phyloP scores from a whole-genome alignment of 2,329 filamentous ascomycete genomes.

The Ophiostoma triangulosporum region DNA sequence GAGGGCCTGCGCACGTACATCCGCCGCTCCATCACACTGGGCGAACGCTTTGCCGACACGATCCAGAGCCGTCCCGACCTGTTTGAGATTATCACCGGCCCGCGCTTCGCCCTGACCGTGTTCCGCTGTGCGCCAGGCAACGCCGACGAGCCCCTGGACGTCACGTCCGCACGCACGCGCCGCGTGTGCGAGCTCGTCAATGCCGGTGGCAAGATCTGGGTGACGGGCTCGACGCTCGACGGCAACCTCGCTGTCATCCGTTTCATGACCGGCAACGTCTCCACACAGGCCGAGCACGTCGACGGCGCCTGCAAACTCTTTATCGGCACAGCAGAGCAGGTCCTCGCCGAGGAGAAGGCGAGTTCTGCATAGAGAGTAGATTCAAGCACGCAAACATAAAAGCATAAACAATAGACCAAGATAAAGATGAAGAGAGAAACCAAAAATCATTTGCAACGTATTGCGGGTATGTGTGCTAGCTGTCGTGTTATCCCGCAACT shows the following conservation, averaged over 20 bases:
- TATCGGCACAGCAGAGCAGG: constrained; percentile 47
- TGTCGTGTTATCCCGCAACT: neutral
- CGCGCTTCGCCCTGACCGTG: constrained; percentile 67
- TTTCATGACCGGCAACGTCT: constrained; percentile 59
- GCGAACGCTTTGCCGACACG: constrained; percentile 54
- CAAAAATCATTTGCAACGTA: neutral
- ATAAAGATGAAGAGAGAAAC: neutral
- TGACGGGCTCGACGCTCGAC: constrained; percentile 64
- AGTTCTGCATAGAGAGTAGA: neutral
- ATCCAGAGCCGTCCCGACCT: constrained; percentile 38
- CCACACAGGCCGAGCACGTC: constrained; percentile 60
- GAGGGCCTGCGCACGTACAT: constrained; percentile 63
- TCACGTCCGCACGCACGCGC: constrained; percentile 49
- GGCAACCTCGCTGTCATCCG: constrained; percentile 61
- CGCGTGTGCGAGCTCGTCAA: constrained; percentile 66
- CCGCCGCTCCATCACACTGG: constrained; percentile 50
- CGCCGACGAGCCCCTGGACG: constrained; percentile 10
- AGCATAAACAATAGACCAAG: neutral
- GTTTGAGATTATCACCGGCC: constrained; percentile 61
- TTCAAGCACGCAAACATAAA: neutral
- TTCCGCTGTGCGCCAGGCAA: constrained; percentile 45
- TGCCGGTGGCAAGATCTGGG: constrained; percentile 59
- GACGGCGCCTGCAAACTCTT: constrained; percentile 61
- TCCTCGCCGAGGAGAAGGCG: constrained; percentile 21
- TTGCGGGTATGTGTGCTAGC: neutral